Evolutionary conservation across 345 rosid species (phyloP), one percentile per base, ranked within the genome.

Genomic region (Psidium guajava): DNA sequence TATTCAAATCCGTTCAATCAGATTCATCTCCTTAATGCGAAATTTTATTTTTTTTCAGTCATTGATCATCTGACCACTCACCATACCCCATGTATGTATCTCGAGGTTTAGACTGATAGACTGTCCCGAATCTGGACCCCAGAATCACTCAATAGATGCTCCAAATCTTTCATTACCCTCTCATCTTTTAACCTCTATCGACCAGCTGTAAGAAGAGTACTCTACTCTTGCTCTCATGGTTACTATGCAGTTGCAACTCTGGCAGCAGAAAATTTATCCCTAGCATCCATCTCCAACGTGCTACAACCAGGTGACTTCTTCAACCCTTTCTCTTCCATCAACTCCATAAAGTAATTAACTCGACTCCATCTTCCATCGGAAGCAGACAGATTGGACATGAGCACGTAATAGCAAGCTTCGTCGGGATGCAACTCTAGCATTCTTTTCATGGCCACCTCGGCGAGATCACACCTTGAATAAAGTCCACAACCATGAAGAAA

Each of bases 401-500:
- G 94, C 73, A 96, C 97, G 88, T 92, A 95, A 86, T 96, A 96
- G 85, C 95, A 93, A 81, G 98, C 96, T 84, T 93, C 86, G 77
- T 91, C 91, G 77, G 96, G 97, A 90, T 92, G 88, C 64, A 92
- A 86, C 83, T 91, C 91, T 5, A 92, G 86, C 96, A 95, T 94
- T 91, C 89, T 93, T 89, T 82, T 91, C 54, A 94, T 90, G 85
- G 91, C 97, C 59, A 87, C 44, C 90, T 93, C 94, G 61, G 96
- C 99, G 32, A 95, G 94, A 90, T 95, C 99, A 85, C 94, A 92
- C 90, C 98, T 94, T 16, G 98, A 93, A 89, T 95, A 91, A 85
- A 95, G 91, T 82, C 94, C 91, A 85, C 99, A 96, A 50, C 99
- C 99, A 50, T 95, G 98, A 85, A 94, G 98, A 88, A 95, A 94